Base-by-base conservation (phyloP, 78 protist species). In the Creolimax fragrantissima region DNA sequence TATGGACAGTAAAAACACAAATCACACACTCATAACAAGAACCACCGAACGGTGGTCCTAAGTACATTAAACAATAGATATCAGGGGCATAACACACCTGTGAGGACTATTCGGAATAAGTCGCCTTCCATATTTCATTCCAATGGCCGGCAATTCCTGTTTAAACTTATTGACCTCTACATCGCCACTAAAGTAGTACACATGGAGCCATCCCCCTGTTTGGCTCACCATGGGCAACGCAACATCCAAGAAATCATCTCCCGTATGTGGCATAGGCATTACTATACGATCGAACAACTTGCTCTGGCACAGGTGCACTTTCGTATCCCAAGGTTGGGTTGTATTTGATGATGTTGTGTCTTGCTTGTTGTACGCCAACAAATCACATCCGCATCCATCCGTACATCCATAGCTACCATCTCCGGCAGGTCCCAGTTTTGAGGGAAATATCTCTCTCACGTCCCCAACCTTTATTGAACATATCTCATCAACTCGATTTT, bases 241-340 rank as follows among this genome's bases (percentile, higher is more conserved):
- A 5, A 6, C 7, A 83, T 83, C 86, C 86, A 83, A 11, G 86
- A 83, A 83, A 5, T 5, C 35, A 24, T 83, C 86, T 0, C 35
- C 86, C 42, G 7, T 83, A 24, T 83, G 86, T 32, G 86, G 86
- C 86, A 83, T 83, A 11, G 86, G 86, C 86, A 83, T 83, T 36
- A 83, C 86, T 17, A 83, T 24, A 5, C 86, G 86, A 24, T 83
- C 86, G 86, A 83, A 83, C 17, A 17, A 39, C 6, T 24, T 41
- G n/a, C n/a, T n/a, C n/a, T n/a, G n/a, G n/a, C n/a, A n/a, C n/a
- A n/a, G n/a, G 24, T 58, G 74, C 74, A 58, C 74, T 32, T 58
- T 58, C 74, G 39, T 17, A 24, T 58, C 24, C 39, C 39, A 32
- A 58, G 74, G 74, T n/a, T n/a, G n/a, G n/a, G n/a, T n/a, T n/a